Percentiles rank a stretch among this genome's conserved stretches.
Conservation (phyloP, 2,329 filamentous ascomycete species). For the Nakataea oryzae region DNA sequence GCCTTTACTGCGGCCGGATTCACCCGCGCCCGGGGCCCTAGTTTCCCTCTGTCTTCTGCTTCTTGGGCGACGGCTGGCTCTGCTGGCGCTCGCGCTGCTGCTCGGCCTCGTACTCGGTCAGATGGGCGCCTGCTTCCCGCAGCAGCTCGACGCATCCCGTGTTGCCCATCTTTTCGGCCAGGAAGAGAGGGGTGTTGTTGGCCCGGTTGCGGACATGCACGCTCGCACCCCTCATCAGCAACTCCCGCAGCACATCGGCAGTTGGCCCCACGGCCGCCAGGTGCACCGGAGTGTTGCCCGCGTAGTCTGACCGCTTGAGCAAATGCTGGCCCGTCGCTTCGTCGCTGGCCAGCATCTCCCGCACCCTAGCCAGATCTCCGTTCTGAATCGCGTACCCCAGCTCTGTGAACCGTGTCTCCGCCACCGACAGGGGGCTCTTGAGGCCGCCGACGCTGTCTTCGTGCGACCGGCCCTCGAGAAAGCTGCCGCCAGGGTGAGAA, state of each 20-base stretch:
- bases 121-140: slow-evolving; percentile 46
- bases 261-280: slow-evolving; percentile 45
- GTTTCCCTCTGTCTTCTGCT: background rate
- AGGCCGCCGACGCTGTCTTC: slow-evolving; percentile 47
- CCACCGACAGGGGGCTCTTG: slow-evolving; percentile 30
- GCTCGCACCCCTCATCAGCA: slow-evolving; percentile 52
- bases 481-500: slow-evolving; percentile 55
- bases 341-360: slow-evolving; percentile 57
- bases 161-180: slow-evolving; percentile 49
- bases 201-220: slow-evolving; percentile 56
- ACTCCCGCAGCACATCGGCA: slow-evolving; percentile 43
- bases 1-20: background rate
- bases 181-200: slow-evolving; percentile 55
- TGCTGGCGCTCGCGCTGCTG: background rate
- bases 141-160: slow-evolving; percentile 42
- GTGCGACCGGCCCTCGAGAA: slow-evolving; percentile 20
- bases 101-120: slow-evolving; percentile 38
- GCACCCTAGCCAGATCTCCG: slow-evolving; percentile 55
- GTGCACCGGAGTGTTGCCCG: slow-evolving; percentile 62
- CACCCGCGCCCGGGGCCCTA: background rate
- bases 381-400: slow-evolving; percentile 72
- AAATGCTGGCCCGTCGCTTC: slow-evolving; percentile 43
- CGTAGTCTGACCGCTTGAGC: slow-evolving; percentile 68
- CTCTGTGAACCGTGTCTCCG: slow-evolving; percentile 58
- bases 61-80: background rate